A percentile compares a stretch with the other conserved stretches of the same genome.
phyloP scores from a whole-genome alignment of 208 protist species.

The Lotmaria passim region DNA sequence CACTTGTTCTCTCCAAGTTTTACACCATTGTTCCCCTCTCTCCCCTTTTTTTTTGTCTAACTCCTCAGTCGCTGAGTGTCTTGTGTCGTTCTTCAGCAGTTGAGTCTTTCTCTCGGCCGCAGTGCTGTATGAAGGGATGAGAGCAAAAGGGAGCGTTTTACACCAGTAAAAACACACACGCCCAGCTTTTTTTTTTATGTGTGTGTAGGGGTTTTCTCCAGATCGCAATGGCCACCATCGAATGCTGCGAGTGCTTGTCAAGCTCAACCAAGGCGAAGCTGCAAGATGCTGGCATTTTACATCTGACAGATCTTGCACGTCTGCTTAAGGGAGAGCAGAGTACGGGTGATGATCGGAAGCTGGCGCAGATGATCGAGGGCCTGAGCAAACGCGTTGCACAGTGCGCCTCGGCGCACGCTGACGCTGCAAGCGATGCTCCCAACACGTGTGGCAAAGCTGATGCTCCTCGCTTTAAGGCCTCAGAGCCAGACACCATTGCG shows the following conservation, averaged over 20 bases:
- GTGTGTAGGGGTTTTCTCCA: no score
- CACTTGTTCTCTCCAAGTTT: no score
- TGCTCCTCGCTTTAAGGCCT: no score
- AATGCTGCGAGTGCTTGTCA: constrained; percentile 21
- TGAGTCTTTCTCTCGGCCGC: no score
- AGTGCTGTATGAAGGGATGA: no score
- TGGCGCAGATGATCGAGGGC: neutral
- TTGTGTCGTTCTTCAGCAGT: no score
- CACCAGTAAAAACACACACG: neutral
- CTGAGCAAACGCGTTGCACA: constrained; percentile 7
- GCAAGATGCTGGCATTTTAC: constrained; percentile 70
- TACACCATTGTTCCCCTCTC: no score
- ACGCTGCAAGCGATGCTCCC: neutral
- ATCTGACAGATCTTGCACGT: constrained; percentile 44
- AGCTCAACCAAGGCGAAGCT: constrained; percentile 69
- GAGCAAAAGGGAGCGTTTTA: no score
- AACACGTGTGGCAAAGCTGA: neutral
- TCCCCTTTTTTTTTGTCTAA: no score
- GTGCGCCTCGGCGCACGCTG: neutral
- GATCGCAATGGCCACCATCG: constrained; percentile 21
- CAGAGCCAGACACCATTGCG: neutral
- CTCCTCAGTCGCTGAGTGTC: no score
- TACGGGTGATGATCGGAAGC: neutral
- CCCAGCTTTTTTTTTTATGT: neutral
- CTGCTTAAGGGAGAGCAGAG: constrained; percentile 19